Evolutionary conservation across 2,329 filamentous ascomycete species (phyloP).

Genomic region (Aspergillus ustus): DNA sequence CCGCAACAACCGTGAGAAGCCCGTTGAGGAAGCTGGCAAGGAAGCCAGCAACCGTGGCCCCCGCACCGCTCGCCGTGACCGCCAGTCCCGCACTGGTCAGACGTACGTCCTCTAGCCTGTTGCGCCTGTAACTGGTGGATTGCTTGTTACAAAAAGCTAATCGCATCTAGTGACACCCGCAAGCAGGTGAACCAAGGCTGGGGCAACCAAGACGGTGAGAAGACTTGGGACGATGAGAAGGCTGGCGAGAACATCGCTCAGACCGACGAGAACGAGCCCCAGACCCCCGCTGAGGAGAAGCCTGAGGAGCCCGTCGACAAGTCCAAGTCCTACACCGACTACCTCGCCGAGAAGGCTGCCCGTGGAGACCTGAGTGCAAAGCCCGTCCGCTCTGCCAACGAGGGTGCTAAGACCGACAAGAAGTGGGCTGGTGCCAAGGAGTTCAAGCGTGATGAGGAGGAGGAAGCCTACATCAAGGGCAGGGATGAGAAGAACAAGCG

Average conservation of each 20-base stretch:
- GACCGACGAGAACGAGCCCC: constrained; percentile 76
- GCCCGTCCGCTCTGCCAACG: constrained; percentile 87
- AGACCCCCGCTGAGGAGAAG: constrained; percentile 54
- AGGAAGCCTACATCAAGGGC: constrained; percentile 75
- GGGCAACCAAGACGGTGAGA: constrained; percentile 80
- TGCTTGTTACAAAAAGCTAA: background rate
- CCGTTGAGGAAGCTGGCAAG: constrained; percentile 69
- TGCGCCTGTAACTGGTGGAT: background rate
- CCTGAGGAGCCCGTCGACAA: constrained; percentile 75
- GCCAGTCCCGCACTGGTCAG: constrained; percentile 65
- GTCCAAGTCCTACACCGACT: constrained; percentile 86
- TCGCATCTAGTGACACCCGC: constrained; percentile 44
- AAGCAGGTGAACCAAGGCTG: constrained; percentile 76
- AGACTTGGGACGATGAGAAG: constrained; percentile 89
- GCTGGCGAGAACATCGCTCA: constrained; percentile 88
- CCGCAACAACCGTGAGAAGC: constrained; percentile 79
- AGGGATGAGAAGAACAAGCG: constrained; percentile 75
- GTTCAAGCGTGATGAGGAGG: constrained; percentile 59
- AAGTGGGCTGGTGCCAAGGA: constrained; percentile 89
- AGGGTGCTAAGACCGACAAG: constrained; percentile 84
- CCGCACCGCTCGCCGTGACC: constrained; percentile 59
- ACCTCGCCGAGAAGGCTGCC: constrained; percentile 75
- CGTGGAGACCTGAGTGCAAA: constrained; percentile 69
- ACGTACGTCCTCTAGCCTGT: constrained; percentile 52
- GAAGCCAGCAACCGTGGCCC: constrained; percentile 57